Percentiles rank a stretch among this genome's conserved stretches.
phyloP scores from a whole-genome alignment of 1,139 yeast genomes.

The Yamadazyma mexicana region DNA sequence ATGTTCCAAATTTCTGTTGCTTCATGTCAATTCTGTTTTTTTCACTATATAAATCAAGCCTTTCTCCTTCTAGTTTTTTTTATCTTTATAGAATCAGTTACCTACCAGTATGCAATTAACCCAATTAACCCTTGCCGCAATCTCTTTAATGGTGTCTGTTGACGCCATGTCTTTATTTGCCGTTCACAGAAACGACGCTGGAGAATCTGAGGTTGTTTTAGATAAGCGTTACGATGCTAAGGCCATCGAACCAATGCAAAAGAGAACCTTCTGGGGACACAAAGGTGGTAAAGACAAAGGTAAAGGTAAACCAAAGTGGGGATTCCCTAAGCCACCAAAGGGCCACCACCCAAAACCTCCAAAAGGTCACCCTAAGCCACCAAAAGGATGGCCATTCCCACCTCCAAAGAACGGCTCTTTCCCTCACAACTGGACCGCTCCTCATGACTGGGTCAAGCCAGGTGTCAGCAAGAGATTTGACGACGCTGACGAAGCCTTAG shows the following conservation, averaged over 20 bases:
- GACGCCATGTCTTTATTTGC: conserved; percentile 1
- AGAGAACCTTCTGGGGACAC: no score
- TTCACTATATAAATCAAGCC: no score
- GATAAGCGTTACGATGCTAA: neutral
- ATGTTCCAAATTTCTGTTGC: no score
- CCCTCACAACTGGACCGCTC: neutral
- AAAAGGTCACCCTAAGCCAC: no score
- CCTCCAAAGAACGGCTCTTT: neutral
- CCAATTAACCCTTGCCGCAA: neutral
- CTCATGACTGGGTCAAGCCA: neutral
- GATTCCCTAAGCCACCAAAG: no score
- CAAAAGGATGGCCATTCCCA: no score
- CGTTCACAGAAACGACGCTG: neutral
- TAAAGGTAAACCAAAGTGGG: no score
- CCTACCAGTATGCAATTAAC: neutral
- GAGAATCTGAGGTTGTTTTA: neutral
- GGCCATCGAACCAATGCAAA: neutral
- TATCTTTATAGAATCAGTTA: neutral
- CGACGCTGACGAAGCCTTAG: conserved; percentile 1
- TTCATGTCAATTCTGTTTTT: no score
- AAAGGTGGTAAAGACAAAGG: no score
- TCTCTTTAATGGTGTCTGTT: neutral
- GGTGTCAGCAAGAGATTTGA: neutral
- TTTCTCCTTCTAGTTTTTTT: no score
- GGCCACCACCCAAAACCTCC: no score